Evolutionary conservation across 2,329 filamentous ascomycete genomes (phyloP).

Genomic region (Fusarium nematophilum): DNA sequence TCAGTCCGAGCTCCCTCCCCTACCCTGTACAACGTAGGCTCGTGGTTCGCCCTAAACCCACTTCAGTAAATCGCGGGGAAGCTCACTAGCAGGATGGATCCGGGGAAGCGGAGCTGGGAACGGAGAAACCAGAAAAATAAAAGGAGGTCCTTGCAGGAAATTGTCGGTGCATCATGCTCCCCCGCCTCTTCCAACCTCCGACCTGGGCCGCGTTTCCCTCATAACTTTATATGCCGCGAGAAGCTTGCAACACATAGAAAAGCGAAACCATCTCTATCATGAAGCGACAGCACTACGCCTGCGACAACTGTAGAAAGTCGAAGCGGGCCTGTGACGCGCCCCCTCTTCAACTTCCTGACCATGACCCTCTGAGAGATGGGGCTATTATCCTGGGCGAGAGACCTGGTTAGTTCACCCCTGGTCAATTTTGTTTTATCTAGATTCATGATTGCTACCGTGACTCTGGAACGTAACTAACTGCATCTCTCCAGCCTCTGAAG

Average conservation of each 20-base stretch:
- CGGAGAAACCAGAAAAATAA: not conserved
- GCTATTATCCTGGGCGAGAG: constrained; percentile 15
- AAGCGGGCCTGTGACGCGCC: constrained; percentile 42
- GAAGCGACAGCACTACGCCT: constrained; percentile 41
- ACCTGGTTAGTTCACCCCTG: constrained; percentile 21
- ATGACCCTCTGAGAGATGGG: constrained; percentile 1
- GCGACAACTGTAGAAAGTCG: constrained; percentile 40
- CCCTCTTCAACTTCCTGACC: constrained; percentile 22
- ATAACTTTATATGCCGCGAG: not conserved
- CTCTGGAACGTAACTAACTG: not conserved
- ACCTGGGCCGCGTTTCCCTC: not conserved
- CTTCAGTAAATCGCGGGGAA: not conserved
- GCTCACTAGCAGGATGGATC: not conserved
- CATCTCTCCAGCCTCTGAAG: constrained; percentile 6
- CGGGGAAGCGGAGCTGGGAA: not conserved
- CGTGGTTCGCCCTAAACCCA: no score
- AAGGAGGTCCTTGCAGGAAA: not conserved
- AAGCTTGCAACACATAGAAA: not conserved
- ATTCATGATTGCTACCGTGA: not conserved
- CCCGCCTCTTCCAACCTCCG: not conserved
- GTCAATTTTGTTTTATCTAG: not conserved
- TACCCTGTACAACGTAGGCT: no score
- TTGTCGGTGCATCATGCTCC: not conserved
- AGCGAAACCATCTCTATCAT: constrained; percentile 16
- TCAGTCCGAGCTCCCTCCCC: no score